These are phyloP conservation scores for Chalciporus sphaerocephalus DNA, from an alignment of 768 basidiomycete species.

Conservation along the genomic window DNA sequence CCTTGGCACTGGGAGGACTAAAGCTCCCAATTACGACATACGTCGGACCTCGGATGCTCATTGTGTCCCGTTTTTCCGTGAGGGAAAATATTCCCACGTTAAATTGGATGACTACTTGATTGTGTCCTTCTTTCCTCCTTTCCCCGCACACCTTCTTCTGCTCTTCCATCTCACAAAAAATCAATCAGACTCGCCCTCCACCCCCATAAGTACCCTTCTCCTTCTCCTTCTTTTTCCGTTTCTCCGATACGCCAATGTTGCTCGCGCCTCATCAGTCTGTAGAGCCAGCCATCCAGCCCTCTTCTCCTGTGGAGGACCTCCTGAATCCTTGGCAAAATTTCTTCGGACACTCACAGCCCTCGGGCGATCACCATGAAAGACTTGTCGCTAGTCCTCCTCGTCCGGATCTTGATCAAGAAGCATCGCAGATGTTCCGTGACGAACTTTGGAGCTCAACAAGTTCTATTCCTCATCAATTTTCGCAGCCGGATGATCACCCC, in stretches of 20 bases:
- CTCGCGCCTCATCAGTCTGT: not conserved
- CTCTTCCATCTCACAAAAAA: not conserved
- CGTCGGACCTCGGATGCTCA: not conserved
- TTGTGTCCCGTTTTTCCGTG: not conserved
- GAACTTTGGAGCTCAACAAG: slow-evolving; percentile 1
- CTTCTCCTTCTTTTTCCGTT: not conserved
- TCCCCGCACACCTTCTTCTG: slow-evolving; percentile 8
- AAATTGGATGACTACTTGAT: slow-evolving; percentile 16
- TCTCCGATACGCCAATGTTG: slow-evolving; percentile 4
- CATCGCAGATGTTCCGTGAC: slow-evolving; percentile 13
- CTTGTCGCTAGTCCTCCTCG: slow-evolving; percentile 2
- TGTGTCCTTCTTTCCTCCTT: slow-evolving; percentile 12
- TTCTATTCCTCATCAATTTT: not conserved
- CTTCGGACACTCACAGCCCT: slow-evolving; percentile 1
- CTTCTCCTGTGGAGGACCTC: slow-evolving; percentile 9
- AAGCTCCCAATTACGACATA: not conserved
- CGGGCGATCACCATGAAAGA: not conserved
- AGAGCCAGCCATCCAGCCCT: slow-evolving; percentile 1
- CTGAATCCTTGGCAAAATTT: slow-evolving; percentile 9
- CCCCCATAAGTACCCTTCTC: no score
- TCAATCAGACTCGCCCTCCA: no score
- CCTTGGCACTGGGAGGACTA: no score
- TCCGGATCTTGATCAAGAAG: slow-evolving; percentile 29
- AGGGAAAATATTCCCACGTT: slow-evolving; percentile 14
- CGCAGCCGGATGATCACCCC: slow-evolving; percentile 15